Conservation (phyloP, 2,329 filamentous ascomycete genomes). For the Apiospora sp. region DNA sequence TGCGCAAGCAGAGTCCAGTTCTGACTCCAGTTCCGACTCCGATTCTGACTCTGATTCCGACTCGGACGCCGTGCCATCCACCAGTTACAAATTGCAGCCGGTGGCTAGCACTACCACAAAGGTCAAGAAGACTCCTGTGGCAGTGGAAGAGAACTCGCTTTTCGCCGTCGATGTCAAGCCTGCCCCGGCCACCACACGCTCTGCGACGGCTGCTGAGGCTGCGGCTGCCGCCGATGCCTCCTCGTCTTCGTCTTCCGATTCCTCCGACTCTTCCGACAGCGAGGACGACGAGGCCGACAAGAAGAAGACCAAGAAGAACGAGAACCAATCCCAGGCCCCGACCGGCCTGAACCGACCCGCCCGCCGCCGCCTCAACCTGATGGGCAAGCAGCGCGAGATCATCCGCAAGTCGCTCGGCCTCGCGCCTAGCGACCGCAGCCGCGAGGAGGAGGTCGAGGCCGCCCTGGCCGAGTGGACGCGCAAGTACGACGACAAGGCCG, state of each 20-base stretch:
- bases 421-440: slow-evolving; percentile 30
- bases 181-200: slow-evolving; percentile 32
- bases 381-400: slow-evolving; percentile 37
- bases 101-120: slow-evolving; percentile 16
- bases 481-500: slow-evolving; percentile 31
- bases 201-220: slow-evolving; percentile 19
- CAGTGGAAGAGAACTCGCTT: slow-evolving; percentile 30
- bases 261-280: slow-evolving; percentile 2
- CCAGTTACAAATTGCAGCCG: background rate
- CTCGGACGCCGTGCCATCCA: background rate
- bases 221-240: slow-evolving; percentile 15
- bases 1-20: slow-evolving; percentile 2
- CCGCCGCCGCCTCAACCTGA: slow-evolving; percentile 37
- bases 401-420: slow-evolving; percentile 38
- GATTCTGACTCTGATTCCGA: slow-evolving; percentile 17
- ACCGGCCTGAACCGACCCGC: slow-evolving; percentile 35
- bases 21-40: background rate
- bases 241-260: background rate
- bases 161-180: slow-evolving; percentile 39
- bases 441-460: slow-evolving; percentile 36
- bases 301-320: slow-evolving; percentile 24
- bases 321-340: slow-evolving; percentile 12
- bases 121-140: slow-evolving; percentile 22
- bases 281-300: slow-evolving; percentile 23
- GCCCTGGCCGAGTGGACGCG: slow-evolving; percentile 35